These are phyloP conservation scores for Psilocybe tampanensis DNA, from an alignment of 768 basidiomycete species.

Conservation along the genomic window DNA sequence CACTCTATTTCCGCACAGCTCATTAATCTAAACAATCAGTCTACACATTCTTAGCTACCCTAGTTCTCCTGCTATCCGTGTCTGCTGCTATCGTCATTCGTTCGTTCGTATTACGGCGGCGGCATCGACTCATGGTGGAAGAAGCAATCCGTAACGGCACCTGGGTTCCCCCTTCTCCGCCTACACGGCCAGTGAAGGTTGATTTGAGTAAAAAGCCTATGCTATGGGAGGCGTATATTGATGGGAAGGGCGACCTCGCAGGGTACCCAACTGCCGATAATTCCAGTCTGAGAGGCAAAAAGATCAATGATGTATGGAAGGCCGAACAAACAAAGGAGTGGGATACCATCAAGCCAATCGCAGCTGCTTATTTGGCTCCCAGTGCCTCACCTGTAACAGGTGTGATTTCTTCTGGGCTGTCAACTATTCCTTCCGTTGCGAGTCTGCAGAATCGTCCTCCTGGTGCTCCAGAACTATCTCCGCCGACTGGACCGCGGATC, in stretches of 20 bases:
- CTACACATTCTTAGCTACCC: conserved; percentile 61
- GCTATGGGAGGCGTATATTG: conserved; percentile 50
- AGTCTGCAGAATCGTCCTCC: conserved; percentile 2
- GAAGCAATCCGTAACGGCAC: conserved; percentile 69
- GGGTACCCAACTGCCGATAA: conserved; percentile 4
- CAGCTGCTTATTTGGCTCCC: conserved; percentile 28
- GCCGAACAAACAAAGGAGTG: conserved; percentile 25
- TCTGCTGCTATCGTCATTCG: conserved; percentile 68
- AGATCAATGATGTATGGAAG: conserved; percentile 18
- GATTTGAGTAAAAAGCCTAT: conserved; percentile 49
- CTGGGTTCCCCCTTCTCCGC: conserved; percentile 47
- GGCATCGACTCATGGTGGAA: conserved; percentile 58
- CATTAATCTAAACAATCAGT: conserved; percentile 26
- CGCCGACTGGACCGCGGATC: not conserved
- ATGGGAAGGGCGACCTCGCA: conserved; percentile 17
- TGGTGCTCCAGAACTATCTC: not conserved
- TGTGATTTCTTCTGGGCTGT: not conserved
- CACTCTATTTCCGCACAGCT: not conserved
- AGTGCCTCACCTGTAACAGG: not conserved
- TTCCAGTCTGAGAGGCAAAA: conserved; percentile 3
- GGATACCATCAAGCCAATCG: conserved; percentile 37
- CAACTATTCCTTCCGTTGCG: conserved; percentile 8
- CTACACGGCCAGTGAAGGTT: conserved; percentile 25
- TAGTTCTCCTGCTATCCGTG: conserved; percentile 68
- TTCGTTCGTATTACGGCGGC: conserved; percentile 62